Evolutionary conservation across 139 green algal species (phyloP), one percentile per base, ranked within the genome.

Genomic region (Picochlorum sp.): DNA sequence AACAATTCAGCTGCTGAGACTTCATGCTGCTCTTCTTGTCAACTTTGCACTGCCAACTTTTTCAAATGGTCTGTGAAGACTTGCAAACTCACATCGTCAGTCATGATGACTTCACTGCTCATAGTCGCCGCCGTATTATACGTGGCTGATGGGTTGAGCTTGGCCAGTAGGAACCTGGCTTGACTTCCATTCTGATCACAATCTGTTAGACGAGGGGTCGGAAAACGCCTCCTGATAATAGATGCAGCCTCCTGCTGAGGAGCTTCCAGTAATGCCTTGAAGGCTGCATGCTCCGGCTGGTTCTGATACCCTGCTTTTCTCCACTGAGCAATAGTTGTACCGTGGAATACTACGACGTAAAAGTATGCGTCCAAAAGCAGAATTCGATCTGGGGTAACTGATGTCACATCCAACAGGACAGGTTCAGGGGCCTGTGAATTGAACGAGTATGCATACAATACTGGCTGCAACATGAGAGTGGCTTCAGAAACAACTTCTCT

Each of bases 291-390:
- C 79, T 97, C 91, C 2, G 77, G 67, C 67, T 95, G 81, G 47
- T 80, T 33, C 53, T 85, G 77, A 78, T 96, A 98, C 28, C 80
- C 78, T 25, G 79, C 84, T 50, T 95, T 96, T 47, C 87, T 81
- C 91, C 91, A 98, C 70, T 87, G 75, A 36, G 89, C 89, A 12
- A 96, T 74, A 2, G 87, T 97, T 43, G 66, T 65, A 29, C 90
- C 90, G 51, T 96, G 89, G 78, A 95, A 97, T 10, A 95, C 73
- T 8, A 95, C 88, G 12, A 95, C 74, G 50, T 93, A 89, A 72
- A 99, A 99, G 78, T 88, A 99, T 14, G 91, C 74, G 66, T 99
- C 93, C 50, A 99, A 77, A 67, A 98, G 62, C 45, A 99, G 85
- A 58, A 99, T 90, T 43, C 85, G 75, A 60, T 96, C 89, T 4